Base-by-base conservation (phyloP, 768 basidiomycete genomes). In the Sarcodon sp. region DNA sequence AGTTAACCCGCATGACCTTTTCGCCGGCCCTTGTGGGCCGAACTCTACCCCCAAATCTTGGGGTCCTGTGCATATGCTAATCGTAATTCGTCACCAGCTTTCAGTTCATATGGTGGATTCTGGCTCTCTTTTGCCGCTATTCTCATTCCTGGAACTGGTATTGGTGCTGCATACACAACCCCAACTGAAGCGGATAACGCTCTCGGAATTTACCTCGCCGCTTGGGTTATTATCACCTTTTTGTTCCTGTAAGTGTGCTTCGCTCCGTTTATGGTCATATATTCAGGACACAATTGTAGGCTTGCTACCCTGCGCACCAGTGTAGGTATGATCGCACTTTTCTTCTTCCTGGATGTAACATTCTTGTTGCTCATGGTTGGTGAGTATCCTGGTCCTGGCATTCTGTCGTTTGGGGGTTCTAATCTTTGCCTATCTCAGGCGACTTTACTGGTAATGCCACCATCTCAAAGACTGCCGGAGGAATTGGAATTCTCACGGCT, bases 61-160 rank as follows among this genome's bases (percentile, higher is more conserved):
- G 21, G 18, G 37, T 37, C 45, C 38, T 21, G 33, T 35, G 31
- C 33, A 34, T 7, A 34, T 21, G 31, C 10, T 35, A n/a, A 15
- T 13, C 37, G 36, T 38, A 12, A 13, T 35, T n/a, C 38, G 35
- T 12, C 35, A 13, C 27, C 52, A 83, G 87, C 87, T 0, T 91
- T 90, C 71, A 70, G 77, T 0, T 83, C 82, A 1, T 92, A 84
- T 51, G 89, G 89, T 18, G 84, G 80, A 2, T 92, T 91, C 71
- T 92, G 88, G 88, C 68, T 91, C 66, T 87, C 87, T 4, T 91
- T 77, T 44, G 86, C 77, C 4, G 68, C 75, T 0, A 79, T 92
- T 55, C 63, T 83, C 57, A 72, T 87, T 43, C 89, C 89, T 2
- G 70, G 73, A 27, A 74, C 73, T 4, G 87, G 87, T 11, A 71